These are phyloP conservation scores for Cyberlindnera mrakii DNA, from an alignment of 805 yeast genomes.

Conservation along the genomic window DNA sequence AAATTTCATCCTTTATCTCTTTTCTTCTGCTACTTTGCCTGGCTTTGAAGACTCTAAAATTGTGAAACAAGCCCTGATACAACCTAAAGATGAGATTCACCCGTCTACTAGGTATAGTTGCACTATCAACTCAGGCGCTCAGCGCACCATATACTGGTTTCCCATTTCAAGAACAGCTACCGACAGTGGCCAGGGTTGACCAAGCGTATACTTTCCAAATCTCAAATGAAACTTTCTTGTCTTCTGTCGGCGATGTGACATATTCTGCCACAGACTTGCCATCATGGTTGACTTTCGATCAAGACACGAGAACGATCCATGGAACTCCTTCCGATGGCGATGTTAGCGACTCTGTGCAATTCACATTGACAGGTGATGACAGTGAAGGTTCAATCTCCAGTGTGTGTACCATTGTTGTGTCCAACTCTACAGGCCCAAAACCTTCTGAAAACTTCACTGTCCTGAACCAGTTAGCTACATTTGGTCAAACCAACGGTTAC, in stretches of 20 bases:
- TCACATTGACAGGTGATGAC: conserved; percentile 72
- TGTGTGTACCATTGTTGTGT: conserved; percentile 54
- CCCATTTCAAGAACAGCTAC: conserved; percentile 79
- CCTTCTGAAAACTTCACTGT: conserved; percentile 38
- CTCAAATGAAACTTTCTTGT: conserved; percentile 61
- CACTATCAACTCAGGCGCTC: conserved; percentile 13
- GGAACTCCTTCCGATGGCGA: conserved; percentile 58
- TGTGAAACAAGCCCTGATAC: too few relatives aligned
- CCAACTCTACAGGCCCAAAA: conserved; percentile 49
- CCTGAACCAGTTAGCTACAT: conserved; percentile 47
- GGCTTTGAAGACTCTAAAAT: too few relatives aligned
- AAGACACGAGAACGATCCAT: conserved; percentile 47
- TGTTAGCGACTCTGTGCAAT: conserved; percentile 39
- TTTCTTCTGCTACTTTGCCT: too few relatives aligned
- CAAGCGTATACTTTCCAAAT: conserved; percentile 58
- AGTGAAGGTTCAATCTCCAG: conserved; percentile 40
- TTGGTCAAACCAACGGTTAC: conserved; percentile 73
- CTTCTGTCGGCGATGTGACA: conserved; percentile 37
- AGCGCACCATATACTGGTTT: conserved; percentile 55
- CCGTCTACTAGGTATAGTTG: conserved; percentile 1
- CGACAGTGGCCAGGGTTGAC: conserved; percentile 77
- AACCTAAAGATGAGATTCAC: not conserved
- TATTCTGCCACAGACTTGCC: conserved; percentile 63
- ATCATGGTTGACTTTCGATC: conserved; percentile 72
- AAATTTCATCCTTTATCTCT: too few relatives aligned